phyloP scores from a whole-genome alignment of 179 eudicot genomes.

The Beta corolliflora region DNA sequence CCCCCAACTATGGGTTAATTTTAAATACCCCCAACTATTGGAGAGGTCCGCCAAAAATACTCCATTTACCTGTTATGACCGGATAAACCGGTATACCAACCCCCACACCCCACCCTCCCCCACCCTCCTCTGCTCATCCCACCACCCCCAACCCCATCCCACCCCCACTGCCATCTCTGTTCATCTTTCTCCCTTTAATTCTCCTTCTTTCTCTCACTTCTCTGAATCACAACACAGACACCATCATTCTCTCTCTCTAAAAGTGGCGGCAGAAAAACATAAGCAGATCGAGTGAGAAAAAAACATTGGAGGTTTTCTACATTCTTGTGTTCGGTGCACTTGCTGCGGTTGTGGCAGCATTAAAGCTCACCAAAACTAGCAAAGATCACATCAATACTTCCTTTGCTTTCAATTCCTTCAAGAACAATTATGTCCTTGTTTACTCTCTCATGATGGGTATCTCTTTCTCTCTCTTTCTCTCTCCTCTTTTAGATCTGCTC shows the following conservation, averaged over 20 bases:
- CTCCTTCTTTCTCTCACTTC: neutral
- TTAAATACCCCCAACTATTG: no score
- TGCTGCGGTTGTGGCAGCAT: constrained; percentile 57
- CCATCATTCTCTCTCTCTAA: constrained; percentile 1
- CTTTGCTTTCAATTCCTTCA: constrained; percentile 64
- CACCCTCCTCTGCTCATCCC: no score
- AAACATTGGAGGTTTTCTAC: constrained; percentile 69
- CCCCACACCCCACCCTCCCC: no score
- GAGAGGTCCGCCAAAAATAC: no score
- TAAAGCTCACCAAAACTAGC: constrained; percentile 74
- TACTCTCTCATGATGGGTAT: constrained; percentile 96
- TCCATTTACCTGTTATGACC: no score
- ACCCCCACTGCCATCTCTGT: neutral
- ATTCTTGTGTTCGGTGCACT: constrained; percentile 64
- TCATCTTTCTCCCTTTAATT: neutral
- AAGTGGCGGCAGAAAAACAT: neutral
- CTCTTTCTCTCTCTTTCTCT: neutral
- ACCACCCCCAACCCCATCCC: no score
- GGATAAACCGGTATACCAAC: no score
- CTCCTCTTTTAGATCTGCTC: constrained; percentile 17
- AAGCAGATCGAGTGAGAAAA: constrained; percentile 10
- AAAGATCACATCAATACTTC: constrained; percentile 79
- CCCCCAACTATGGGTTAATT: no score
- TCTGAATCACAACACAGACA: neutral
- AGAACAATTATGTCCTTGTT: constrained; percentile 76